Evolutionary conservation across 163 green algal species (phyloP), one percentile per base, ranked within the genome.

Genomic region (Scenedesmus sp.): DNA sequence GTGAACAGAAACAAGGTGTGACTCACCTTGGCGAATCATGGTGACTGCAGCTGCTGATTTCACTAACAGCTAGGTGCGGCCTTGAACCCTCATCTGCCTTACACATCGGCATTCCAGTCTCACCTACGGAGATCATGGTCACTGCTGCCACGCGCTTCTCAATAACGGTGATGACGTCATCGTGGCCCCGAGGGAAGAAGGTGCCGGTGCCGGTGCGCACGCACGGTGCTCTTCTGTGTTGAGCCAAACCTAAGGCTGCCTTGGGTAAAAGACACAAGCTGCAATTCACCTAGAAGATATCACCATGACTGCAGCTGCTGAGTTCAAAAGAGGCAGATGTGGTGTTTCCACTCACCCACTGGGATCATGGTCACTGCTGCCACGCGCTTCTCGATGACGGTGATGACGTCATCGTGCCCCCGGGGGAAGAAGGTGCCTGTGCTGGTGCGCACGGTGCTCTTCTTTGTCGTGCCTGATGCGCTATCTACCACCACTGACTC

Each of bases 281-380:
- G 34, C 34, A 46, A 46, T 46, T 46, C 34, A 46, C 34, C 34
- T 46, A 46, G 34, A 46, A 46, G 34, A 46, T 46, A 46, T 46
- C 34, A 46, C 34, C 34, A 46, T 46, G 34, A 46, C 34, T 46
- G 34, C 34, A 46, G 34, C 34, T 46, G 34, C 34, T 46, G 34
- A 46, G 34, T 46, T 46, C 34, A 46, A 46, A 46, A 46, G 34
- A 46, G 34, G 34, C 34, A 46, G 34, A 46, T 46, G 34, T 46
- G 34, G 34, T 46, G 34, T 70, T 70, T 15, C 62, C 26, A 20
- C 87, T 77, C 83, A 96, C 94, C 92, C 2, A 94, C 66, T 3
- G 95, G 95, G 77, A 97, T 95, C 95, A 97, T 96, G 1, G 94
- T 95, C 1, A 97, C 96, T 84, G 94, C 89, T 0, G 96, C 95